Evolutionary conservation across 768 basidiomycete species (phyloP).

Genomic region (Pulveroboletus frians): DNA sequence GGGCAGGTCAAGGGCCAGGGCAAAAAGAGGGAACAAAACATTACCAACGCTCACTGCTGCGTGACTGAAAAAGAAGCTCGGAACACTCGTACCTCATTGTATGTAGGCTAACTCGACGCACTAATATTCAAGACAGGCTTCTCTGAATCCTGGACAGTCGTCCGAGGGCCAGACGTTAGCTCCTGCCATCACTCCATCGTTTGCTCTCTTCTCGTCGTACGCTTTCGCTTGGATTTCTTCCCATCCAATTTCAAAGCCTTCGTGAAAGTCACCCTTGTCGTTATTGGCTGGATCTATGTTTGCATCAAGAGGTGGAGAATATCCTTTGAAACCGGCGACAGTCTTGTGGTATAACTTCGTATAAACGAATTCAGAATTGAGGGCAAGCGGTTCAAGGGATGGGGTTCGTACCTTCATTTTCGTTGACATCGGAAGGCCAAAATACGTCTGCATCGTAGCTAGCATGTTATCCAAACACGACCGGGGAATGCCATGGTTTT

Average conservation of each 20-base stretch:
- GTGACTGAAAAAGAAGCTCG: constrained; percentile 38
- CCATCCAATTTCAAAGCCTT: constrained; percentile 85
- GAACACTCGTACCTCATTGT: not conserved
- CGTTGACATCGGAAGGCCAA: constrained; percentile 51
- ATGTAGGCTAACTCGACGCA: constrained; percentile 34
- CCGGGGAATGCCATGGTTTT: constrained; percentile 70
- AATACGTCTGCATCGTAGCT: constrained; percentile 54
- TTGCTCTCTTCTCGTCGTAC: constrained; percentile 24
- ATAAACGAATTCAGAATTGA: not conserved
- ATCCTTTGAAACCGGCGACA: constrained; percentile 71
- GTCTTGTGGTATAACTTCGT: constrained; percentile 63
- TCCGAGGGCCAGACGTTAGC: constrained; percentile 76
- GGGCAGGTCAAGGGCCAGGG: constrained; percentile 56
- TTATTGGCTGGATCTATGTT: constrained; percentile 65
- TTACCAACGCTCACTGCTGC: constrained; percentile 49
- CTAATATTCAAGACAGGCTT: constrained; percentile 62
- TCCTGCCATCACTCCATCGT: constrained; percentile 59
- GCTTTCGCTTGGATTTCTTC: constrained; percentile 40
- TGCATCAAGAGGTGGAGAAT: constrained; percentile 61
- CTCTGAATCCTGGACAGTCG: constrained; percentile 54
- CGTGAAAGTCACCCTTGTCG: constrained; percentile 80
- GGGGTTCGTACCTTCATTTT: constrained; percentile 57
- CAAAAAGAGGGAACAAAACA: constrained; percentile 63
- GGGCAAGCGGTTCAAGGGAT: not conserved
- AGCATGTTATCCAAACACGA: constrained; percentile 42